Evolutionary conservation across 2,329 filamentous ascomycete species (phyloP).

Genomic region (Dothistroma pini): DNA sequence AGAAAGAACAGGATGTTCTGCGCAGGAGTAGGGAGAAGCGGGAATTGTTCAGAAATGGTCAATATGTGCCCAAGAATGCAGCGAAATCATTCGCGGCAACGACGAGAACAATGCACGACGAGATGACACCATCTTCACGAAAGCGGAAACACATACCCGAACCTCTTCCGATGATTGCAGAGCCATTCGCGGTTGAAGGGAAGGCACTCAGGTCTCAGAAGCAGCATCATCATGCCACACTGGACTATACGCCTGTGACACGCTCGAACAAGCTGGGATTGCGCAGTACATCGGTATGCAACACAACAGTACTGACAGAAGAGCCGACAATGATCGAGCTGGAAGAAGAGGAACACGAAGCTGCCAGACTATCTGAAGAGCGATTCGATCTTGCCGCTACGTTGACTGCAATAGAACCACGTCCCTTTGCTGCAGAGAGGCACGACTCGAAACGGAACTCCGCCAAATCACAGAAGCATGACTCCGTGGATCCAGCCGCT

Average conservation of each 20-base stretch:
- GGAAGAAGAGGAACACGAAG: background rate
- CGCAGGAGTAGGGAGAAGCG: conserved; percentile 12
- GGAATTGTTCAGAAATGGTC: conserved; percentile 9
- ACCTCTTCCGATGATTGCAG: background rate
- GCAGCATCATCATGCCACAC: conserved; percentile 1
- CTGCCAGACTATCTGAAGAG: background rate
- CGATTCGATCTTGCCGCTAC: background rate
- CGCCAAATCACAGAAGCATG: conserved; percentile 1
- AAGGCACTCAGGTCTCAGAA: background rate
- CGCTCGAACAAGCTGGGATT: background rate
- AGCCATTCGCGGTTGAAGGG: conserved; percentile 3
- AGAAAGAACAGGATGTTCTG: conserved; percentile 19
- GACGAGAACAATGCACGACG: conserved; percentile 6
- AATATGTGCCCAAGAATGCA: conserved; percentile 18
- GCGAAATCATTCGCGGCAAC: conserved; percentile 19
- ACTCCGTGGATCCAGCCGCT: conserved; percentile 7
- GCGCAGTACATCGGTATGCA: background rate
- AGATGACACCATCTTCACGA: background rate
- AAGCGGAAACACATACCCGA: background rate
- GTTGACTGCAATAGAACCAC: conserved; percentile 1
- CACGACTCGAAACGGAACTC: background rate
- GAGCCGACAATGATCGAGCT: background rate
- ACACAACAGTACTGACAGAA: background rate
- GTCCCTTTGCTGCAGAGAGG: background rate
- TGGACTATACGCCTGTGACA: background rate